Evolutionary conservation across 2,329 filamentous ascomycete species (phyloP), one percentile per base, ranked within the genome.

Genomic region (Cercospora citrullina): DNA sequence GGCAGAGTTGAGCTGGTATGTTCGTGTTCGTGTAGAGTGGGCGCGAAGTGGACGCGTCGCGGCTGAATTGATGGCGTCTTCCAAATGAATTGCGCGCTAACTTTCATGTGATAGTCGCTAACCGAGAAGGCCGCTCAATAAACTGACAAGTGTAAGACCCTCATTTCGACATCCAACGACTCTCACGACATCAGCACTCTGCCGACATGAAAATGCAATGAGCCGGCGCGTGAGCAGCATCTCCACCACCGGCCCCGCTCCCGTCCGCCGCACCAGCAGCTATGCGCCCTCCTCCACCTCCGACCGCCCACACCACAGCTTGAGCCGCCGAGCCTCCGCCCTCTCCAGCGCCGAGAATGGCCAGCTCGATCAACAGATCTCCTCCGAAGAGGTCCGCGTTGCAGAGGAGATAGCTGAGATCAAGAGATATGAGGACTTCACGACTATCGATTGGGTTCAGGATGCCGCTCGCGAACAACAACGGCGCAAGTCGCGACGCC

Each of bases 391-490:
- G 75, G 87, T 90, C 69, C 88, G 90, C 70, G 92, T 96, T 72
- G 91, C 93, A 69, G 94, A 98, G 77, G 95, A 99, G 82, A 97
- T 99, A 77, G 94, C 91, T 28, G 91, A 97, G 83, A 98, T 99
- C 79, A 97, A 97, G 82, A 88, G 94, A 82, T 99, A 99, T 82
- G 95, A 88, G 86, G 95, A 99, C 81, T 99, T 99, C 79, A 97
- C 94, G 5, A 99, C 95, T 0, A 95, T 95, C 86, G 95, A 99
- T 81, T 99, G 95, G 95, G 94, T 99, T 0, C 94, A 99, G 79
- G 95, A 99, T 86, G 94, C 94, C 10, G 91, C 93, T 36, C 90
- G 94, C 71, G 95, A 97, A 79, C 92, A 96, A 78, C 84, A 92
- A 58, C 88, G 94, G 65, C 89, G 94, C 69, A 92, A 92, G 75